Evolutionary conservation across 768 basidiomycete genomes (phyloP).

Genomic region (Cyathus striatus): DNA sequence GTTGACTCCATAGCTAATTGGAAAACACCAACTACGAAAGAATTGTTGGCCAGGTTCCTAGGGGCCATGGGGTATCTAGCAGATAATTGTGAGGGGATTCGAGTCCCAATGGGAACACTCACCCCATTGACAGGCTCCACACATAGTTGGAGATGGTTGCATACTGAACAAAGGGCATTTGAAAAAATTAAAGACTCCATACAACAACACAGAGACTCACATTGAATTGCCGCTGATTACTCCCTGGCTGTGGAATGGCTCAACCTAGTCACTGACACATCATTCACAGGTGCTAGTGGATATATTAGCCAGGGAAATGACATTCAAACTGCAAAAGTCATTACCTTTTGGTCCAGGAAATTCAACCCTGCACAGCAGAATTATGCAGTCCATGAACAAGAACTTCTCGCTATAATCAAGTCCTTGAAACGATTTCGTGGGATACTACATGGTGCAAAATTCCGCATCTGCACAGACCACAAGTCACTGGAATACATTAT

Average conservation of each 20-base stretch:
- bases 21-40: constrained; percentile 19
- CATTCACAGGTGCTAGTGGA: background rate
- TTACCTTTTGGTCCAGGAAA: constrained; percentile 8
- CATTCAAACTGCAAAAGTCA: background rate
- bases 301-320: constrained; percentile 1
- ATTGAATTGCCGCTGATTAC: background rate
- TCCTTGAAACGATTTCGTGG: constrained; percentile 19
- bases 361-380: constrained; percentile 20
- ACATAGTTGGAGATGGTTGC: background rate
- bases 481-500: constrained; percentile 24
- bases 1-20: constrained; percentile 24
- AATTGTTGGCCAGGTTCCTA: constrained; percentile 23
- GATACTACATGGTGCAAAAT: constrained; percentile 8
- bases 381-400: constrained; percentile 33
- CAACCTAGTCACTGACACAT: background rate
- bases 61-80: constrained; percentile 31
- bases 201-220: background rate
- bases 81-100: constrained; percentile 13
- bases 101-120: constrained; percentile 20
- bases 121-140: background rate
- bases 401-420: constrained; percentile 28
- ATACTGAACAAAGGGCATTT: background rate
- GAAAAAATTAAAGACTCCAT: background rate
- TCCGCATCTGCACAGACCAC: constrained; percentile 29
- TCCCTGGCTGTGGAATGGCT: background rate